phyloP scores from a whole-genome alignment of 2,329 filamentous ascomycete genomes.

The Fusarium secorum region DNA sequence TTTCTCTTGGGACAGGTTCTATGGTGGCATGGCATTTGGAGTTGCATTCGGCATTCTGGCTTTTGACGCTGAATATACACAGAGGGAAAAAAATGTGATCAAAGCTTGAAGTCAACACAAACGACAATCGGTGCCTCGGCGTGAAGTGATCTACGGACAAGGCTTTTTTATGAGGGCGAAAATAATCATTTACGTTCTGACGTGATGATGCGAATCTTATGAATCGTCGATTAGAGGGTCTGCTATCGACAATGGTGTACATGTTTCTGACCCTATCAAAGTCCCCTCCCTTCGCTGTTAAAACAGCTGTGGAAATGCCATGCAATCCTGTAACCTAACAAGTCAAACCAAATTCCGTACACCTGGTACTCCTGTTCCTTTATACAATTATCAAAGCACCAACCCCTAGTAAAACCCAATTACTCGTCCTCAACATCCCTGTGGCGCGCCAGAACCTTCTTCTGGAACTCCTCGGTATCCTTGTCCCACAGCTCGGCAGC shows the following conservation, averaged over 20 bases:
- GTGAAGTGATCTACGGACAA: conserved; percentile 40
- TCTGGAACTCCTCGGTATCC: conserved; percentile 86
- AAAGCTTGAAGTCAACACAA: conserved; percentile 42
- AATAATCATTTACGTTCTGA: conserved; percentile 37
- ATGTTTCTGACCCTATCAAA: conserved; percentile 37
- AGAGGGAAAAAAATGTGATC: conserved; percentile 49
- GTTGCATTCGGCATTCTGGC: conserved; percentile 57
- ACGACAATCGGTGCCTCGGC: conserved; percentile 41
- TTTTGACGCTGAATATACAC: conserved; percentile 52
- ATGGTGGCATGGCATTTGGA: conserved; percentile 57
- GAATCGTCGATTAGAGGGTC: conserved; percentile 40
- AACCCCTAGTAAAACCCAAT: conserved; percentile 9
- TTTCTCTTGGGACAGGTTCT: conserved; percentile 53
- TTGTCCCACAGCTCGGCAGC: conserved; percentile 96
- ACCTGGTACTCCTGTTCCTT: conserved; percentile 55
- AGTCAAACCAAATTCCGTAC: conserved; percentile 42
- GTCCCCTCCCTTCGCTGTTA: conserved; percentile 23
- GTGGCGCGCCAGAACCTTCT: conserved; percentile 70
- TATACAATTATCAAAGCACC: conserved; percentile 38
- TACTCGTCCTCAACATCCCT: conserved; percentile 71
- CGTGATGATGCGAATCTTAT: conserved; percentile 35
- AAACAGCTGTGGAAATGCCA: conserved; percentile 38
- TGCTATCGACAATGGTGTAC: conserved; percentile 41
- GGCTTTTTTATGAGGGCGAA: conserved; percentile 32
- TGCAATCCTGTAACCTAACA: conserved; percentile 48